A percentile compares a stretch with the other conserved stretches of the same genome.
These are phyloP conservation scores for Zygosaccharomyces kombuchaensis DNA, from an alignment of 805 yeast species.

Conservation along the genomic window DNA sequence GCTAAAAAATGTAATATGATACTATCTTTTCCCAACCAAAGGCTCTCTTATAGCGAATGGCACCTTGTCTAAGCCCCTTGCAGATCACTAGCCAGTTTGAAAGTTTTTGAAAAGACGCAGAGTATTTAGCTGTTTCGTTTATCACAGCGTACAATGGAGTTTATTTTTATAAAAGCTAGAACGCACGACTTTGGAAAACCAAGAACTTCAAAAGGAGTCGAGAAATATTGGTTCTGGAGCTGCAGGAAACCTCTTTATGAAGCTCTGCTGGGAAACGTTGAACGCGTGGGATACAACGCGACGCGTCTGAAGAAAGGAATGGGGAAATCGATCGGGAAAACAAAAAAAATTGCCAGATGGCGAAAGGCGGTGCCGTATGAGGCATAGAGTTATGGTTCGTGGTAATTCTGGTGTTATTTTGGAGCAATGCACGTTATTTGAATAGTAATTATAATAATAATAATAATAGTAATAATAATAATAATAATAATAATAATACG, in stretches of 20 bases:
- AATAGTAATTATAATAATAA: not conserved
- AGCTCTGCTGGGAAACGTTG: not conserved
- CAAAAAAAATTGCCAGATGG: not conserved
- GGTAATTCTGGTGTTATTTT: not conserved
- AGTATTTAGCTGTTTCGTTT: not conserved
- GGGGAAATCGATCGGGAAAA: constrained; percentile 2
- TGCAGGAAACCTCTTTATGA: not conserved
- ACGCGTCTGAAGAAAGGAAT: not conserved
- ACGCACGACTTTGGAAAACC: not conserved
- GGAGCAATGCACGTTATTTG: not conserved
- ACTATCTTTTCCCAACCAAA: not conserved
- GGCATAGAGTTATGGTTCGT: not conserved
- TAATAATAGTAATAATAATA: not conserved
- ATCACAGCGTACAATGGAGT: not conserved
- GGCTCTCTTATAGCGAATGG: not conserved
- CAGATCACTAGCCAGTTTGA: not conserved
- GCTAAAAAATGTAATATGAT: not conserved
- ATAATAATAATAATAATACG: not conserved
- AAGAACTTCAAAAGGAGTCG: not conserved
- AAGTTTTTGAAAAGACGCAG: not conserved
- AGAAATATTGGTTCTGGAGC: not conserved
- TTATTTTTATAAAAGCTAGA: not conserved
- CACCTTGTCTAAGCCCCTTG: constrained; percentile 2
- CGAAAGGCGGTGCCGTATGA: not conserved
- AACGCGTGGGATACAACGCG: not conserved